Evolutionary conservation across 2,329 filamentous ascomycete genomes (phyloP).

Genomic region (Cryphonectria naterciae): DNA sequence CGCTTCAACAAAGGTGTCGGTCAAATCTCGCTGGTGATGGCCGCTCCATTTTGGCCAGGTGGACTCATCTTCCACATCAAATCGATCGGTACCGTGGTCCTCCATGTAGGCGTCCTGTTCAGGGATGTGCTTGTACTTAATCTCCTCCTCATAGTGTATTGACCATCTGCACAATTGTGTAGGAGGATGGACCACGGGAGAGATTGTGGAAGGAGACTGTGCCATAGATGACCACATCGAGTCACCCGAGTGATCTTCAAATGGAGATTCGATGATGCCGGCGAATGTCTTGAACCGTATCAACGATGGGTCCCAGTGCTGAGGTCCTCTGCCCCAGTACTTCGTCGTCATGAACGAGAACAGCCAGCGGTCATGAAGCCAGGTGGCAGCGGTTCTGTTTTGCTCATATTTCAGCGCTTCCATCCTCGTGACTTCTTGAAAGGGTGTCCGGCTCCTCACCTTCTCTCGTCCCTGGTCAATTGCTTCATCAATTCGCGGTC

Average conservation of each 20-base stretch:
- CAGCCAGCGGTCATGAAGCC: slow-evolving; percentile 35
- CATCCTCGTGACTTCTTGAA: no score
- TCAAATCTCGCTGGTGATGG: background rate
- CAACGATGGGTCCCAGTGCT: slow-evolving; percentile 24
- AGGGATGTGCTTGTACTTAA: background rate
- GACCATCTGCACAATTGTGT: slow-evolving; percentile 18
- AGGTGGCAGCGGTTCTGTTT: slow-evolving; percentile 24
- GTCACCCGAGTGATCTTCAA: background rate
- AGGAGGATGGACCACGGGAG: background rate
- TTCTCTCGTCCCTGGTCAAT: slow-evolving; percentile 9
- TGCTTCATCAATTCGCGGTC: slow-evolving; percentile 10
- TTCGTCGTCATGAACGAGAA: slow-evolving; percentile 34
- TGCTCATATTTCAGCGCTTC: slow-evolving; percentile 3
- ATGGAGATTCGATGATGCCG: slow-evolving; percentile 22
- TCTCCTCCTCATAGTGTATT: background rate
- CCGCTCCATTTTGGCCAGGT: slow-evolving; percentile 2
- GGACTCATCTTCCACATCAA: slow-evolving; percentile 15
- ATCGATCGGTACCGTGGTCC: background rate
- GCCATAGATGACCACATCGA: background rate
- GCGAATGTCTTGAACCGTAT: slow-evolving; percentile 5
- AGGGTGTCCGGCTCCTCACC: background rate
- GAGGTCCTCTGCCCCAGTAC: slow-evolving; percentile 34
- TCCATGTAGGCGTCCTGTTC: background rate
- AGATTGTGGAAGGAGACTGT: background rate
- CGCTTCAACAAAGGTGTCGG: background rate